A percentile compares a stretch with the other conserved stretches of the same genome.
Evolutionary conservation across 2,329 filamentous ascomycete species (phyloP).

Genomic region (Beauveria australis): DNA sequence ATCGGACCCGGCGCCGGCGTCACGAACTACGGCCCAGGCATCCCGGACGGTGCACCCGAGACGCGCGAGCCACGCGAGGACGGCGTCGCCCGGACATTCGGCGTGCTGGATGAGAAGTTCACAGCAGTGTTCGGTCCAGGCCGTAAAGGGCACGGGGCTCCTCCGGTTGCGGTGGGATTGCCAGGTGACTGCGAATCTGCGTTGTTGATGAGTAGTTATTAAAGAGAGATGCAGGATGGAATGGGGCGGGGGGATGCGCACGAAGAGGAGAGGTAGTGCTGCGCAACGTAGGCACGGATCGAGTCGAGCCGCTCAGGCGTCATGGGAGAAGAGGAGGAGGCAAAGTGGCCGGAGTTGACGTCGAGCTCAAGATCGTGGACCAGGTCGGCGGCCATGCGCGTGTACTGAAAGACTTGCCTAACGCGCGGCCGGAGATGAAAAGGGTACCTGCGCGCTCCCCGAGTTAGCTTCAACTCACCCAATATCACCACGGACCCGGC

Average conservation of each 20-base stretch:
- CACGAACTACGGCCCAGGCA: conserved; percentile 24
- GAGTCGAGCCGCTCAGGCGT: conserved; percentile 28
- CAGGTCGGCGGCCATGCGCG: conserved; percentile 44
- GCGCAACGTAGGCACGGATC: conserved; percentile 33
- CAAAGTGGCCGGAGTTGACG: conserved; percentile 21
- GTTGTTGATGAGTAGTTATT: conserved; percentile 18
- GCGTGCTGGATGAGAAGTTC: conserved; percentile 32
- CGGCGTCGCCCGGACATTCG: conserved; percentile 30
- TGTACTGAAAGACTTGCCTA: conserved; percentile 40
- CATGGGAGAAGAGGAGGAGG: neutral
- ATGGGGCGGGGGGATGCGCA: neutral
- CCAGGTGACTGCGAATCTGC: conserved; percentile 33
- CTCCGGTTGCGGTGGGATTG: conserved; percentile 20
- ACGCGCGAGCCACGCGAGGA: conserved; percentile 35
- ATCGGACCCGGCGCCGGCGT: conserved; percentile 14
- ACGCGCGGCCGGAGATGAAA: conserved; percentile 45
- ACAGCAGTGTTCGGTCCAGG: conserved; percentile 38
- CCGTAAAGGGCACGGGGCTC: conserved; percentile 26
- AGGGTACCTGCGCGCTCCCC: conserved; percentile 37
- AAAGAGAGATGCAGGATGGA: neutral
- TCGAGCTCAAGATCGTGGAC: conserved; percentile 42
- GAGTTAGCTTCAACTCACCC: neutral
- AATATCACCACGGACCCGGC: neutral
- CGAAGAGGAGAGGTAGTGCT: conserved; percentile 6
- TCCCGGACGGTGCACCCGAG: conserved; percentile 33